Evolutionary conservation across 176 grass and related monocot genomes (phyloP), one percentile per base, ranked within the genome.

Genomic region (Puya raimondii): DNA sequence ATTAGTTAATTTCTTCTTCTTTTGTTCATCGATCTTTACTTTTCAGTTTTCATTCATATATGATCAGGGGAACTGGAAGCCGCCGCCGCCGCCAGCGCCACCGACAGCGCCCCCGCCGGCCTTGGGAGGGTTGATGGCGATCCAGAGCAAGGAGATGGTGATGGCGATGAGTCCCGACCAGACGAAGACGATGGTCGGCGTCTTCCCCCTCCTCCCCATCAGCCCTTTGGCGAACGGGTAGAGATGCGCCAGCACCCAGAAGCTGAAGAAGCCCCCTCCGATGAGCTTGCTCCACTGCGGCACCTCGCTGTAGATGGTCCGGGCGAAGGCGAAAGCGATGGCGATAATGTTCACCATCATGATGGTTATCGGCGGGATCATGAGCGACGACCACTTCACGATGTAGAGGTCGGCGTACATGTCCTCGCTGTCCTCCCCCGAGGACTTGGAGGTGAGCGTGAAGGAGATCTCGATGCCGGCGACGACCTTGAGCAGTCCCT

Each of bases 391-490:
- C 91, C 87, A 96, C 73, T 87, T 96, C 6, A 96, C 86, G 1
- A 96, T 50, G 76, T 96, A 87, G 2, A 95, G 84, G 78, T 96
- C 91, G 3, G 91, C 87, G 33, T 78, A 96, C 48, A 90, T 87
- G 72, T 96, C 91, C 33, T 96, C 91, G 59, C 78, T 83, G 0
- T 96, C 91, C 1, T 90, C 87, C 16, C 49, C 87, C 1, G 84
- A 68, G 11, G 91, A 83, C 66, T 96, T 96, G 11, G 87, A 79
- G 10, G 91, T 96, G 18, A 90, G 79, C 1, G 91, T 96, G 84
- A 96, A 96, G 1, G 91, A 96, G 67, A 96, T 96, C 81, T 96
- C 91, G 8, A 96, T 96, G 10, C 91, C 91, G 8, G 91, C 91
- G 25, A 96, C 66, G 2, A 96, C 91, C 80, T 96, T 96, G 14